Conservation (phyloP, 176 grass and related monocot species). For the Eleusine indica region DNA sequence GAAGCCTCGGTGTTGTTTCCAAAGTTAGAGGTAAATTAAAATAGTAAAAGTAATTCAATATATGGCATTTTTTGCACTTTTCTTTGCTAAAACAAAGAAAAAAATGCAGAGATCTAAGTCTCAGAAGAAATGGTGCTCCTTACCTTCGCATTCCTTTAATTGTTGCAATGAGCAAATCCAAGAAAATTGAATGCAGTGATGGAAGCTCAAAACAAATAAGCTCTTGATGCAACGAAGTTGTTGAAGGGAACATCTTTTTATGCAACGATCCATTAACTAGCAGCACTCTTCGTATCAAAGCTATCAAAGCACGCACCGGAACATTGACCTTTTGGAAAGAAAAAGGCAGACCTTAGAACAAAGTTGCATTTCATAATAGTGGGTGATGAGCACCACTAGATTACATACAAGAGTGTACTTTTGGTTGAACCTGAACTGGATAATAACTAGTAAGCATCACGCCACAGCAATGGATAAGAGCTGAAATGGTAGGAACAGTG, state of each 20-base stretch:
- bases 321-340: constrained; percentile 59
- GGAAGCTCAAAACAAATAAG: constrained; percentile 88
- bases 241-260: constrained; percentile 65
- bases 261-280: constrained; percentile 68
- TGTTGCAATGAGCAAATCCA: constrained; percentile 80
- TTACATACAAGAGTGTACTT: constrained; percentile 32
- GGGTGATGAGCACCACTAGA: constrained; percentile 21
- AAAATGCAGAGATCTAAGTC: background rate
- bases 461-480: constrained; percentile 70
- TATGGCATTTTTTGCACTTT: background rate
- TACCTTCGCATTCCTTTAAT: constrained; percentile 91
- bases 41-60: background rate
- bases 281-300: constrained; percentile 69
- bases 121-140: constrained; percentile 30
- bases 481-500: constrained; percentile 66
- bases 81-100: background rate
- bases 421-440: constrained; percentile 71
- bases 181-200: constrained; percentile 59
- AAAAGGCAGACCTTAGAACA: constrained; percentile 21
- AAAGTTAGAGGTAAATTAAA: constrained; percentile 20
- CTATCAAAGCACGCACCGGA: constrained; percentile 67
- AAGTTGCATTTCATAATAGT: background rate
- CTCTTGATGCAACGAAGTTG: constrained; percentile 94
- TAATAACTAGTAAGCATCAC: constrained; percentile 84
- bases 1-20: background rate